These are phyloP conservation scores for rapeseed (Brassica napus) DNA, from an alignment of 345 rosid genomes.

Conservation along the genomic window Da-Ae NC_063438.1:23476001-23476500, in stretches of 20 bases:
- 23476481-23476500: too few species aligned
- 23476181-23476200: conserved; percentile 60
- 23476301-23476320: not conserved
- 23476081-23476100: conserved; percentile 94
- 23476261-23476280: conserved; percentile 13
- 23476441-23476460: not conserved
- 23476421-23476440: conserved; percentile 23
- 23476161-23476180: conserved; percentile 69
- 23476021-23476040: conserved; percentile 94
- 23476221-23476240: conserved; percentile 32
- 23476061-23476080: conserved; percentile 77
- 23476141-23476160: conserved; percentile 55
- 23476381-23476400: conserved; percentile 38
- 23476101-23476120: conserved; percentile 98
- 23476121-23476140: conserved; percentile 96
- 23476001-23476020: conserved; percentile 99
- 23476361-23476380: conserved; percentile 39
- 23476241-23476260: conserved; percentile 11
- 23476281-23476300: not conserved
- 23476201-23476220: conserved; percentile 4
- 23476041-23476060: conserved; percentile 81
- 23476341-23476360: conserved; percentile 38
- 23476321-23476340: conserved; percentile 26
- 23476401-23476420: conserved; percentile 33
- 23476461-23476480: too few species aligned